A percentile compares a stretch with the other conserved stretches of the same genome.
phyloP scores from a whole-genome alignment of 1,284 basidiomycete genomes.

The Pseudozyma flocculosa region DNA sequence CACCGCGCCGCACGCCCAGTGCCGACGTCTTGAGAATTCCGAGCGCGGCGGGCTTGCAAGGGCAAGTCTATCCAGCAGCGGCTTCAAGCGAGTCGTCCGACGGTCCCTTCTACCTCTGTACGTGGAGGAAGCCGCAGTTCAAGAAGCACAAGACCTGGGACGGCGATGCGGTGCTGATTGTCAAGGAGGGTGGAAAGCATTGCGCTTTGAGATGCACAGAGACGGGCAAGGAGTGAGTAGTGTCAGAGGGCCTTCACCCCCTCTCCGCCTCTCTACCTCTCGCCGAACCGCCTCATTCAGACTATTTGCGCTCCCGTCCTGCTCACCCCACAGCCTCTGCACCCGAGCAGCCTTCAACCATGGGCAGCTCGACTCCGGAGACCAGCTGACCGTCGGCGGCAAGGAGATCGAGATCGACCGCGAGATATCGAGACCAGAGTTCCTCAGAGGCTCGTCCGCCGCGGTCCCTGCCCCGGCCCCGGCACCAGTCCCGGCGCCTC shows the following conservation, averaged over 20 bases:
- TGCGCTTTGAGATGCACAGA: conserved; percentile 42
- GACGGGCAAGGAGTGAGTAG: conserved; percentile 37
- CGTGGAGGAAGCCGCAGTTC: conserved; percentile 68
- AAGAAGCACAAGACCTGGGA: conserved; percentile 90
- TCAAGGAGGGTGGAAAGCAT: conserved; percentile 29
- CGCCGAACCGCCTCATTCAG: no score
- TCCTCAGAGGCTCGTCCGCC: conserved; percentile 2
- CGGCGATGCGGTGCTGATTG: conserved; percentile 59
- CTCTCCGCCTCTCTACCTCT: neutral
- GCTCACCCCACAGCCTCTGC: neutral
- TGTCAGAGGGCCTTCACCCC: conserved; percentile 1
- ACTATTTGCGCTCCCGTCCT: neutral
- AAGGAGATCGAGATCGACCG: conserved; percentile 43
- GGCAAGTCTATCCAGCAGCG: conserved; percentile 3
- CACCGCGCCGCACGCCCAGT: conserved; percentile 10
- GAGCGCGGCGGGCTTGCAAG: neutral
- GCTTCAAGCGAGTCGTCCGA: conserved; percentile 8
- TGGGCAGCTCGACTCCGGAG: conserved; percentile 29
- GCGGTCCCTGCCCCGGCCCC: no score
- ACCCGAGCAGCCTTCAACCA: conserved; percentile 15
- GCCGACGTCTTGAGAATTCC: no score
- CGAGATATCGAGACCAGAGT: conserved; percentile 19
- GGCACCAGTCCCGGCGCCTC: no score
- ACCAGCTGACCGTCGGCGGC: conserved; percentile 38
- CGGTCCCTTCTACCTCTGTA: conserved; percentile 49